These are phyloP conservation scores for Pseudonitzschia pungens DNA, from an alignment of 108 stramenopile genomes.

Conservation along the genomic window DNA sequence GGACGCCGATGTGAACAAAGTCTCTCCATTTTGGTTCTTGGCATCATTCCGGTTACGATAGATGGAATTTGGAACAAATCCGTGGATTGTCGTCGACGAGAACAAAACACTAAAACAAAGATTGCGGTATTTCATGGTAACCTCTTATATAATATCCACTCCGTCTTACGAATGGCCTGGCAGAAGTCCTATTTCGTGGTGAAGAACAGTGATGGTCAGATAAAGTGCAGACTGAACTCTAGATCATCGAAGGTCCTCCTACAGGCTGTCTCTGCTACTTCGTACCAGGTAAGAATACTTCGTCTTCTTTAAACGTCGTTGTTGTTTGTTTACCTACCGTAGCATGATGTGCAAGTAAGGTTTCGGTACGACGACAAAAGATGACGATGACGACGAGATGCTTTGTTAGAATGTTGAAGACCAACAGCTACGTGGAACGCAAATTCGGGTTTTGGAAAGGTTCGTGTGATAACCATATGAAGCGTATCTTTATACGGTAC, in stretches of 20 bases:
- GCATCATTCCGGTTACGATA: not conserved
- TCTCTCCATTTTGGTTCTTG: not conserved
- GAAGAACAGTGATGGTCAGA: too few relatives aligned
- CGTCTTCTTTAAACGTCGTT: not conserved
- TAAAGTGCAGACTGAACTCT: too few relatives aligned
- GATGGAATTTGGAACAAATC: slow-evolving; percentile 6
- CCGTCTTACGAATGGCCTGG: too few relatives aligned
- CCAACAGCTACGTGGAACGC: not conserved
- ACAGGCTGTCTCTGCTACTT: not conserved
- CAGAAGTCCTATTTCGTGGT: too few relatives aligned
- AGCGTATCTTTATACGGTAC: not conserved
- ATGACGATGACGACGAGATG: not conserved
- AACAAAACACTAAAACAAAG: not conserved
- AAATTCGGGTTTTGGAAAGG: not conserved
- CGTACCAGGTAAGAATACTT: not conserved
- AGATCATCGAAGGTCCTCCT: not conserved
- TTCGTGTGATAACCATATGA: not conserved
- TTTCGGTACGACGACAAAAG: too few relatives aligned
- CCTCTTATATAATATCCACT: not conserved
- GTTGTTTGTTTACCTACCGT: too few relatives aligned
- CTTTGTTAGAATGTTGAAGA: not conserved
- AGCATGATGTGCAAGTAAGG: too few relatives aligned
- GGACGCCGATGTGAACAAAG: not conserved
- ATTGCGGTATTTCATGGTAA: not conserved
- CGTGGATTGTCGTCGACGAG: not conserved